Percentiles rank a stretch among this genome's conserved stretches.
Evolutionary conservation across 1,284 basidiomycete genomes (phyloP).

Genomic region (Papiliotrema nemorosa): DNA sequence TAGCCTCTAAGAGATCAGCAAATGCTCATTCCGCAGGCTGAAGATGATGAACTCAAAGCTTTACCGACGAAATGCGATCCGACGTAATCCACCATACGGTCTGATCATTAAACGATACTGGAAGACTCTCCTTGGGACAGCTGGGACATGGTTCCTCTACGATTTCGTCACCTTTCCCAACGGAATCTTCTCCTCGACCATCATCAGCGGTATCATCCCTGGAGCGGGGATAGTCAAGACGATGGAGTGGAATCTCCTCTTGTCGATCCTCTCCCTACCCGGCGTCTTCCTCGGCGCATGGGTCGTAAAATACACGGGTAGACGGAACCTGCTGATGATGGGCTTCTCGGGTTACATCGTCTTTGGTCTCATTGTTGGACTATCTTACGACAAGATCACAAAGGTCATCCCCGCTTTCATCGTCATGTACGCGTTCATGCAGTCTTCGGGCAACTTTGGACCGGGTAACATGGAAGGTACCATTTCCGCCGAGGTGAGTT

Average conservation of each 20-base stretch:
- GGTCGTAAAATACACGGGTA: constrained; percentile 56
- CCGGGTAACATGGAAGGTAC: constrained; percentile 71
- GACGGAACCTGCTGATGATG: constrained; percentile 57
- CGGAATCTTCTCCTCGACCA: constrained; percentile 57
- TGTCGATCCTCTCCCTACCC: constrained; percentile 65
- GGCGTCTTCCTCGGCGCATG: constrained; percentile 62
- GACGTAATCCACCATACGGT: constrained; percentile 50
- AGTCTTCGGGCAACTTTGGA: constrained; percentile 61
- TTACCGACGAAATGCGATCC: constrained; percentile 64
- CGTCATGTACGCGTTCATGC: constrained; percentile 21
- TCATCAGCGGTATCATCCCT: constrained; percentile 60
- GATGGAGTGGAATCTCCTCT: constrained; percentile 61
- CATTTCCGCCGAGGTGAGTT: constrained; percentile 49
- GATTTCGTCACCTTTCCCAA: constrained; percentile 74
- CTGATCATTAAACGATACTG: constrained; percentile 66
- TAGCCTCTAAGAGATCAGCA: background rate
- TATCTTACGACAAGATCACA: constrained; percentile 62
- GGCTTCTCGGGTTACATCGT: constrained; percentile 70
- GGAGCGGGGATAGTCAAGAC: constrained; percentile 57
- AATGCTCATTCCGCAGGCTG: constrained; percentile 56
- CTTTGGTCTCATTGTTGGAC: constrained; percentile 66
- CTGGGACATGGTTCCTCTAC: constrained; percentile 72
- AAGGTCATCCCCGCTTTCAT: constrained; percentile 55
- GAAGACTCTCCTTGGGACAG: constrained; percentile 64
- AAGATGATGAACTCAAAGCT: constrained; percentile 66